Conservation (phyloP, 208 protist genomes). For the Wallacemonas collosoma region DNA sequence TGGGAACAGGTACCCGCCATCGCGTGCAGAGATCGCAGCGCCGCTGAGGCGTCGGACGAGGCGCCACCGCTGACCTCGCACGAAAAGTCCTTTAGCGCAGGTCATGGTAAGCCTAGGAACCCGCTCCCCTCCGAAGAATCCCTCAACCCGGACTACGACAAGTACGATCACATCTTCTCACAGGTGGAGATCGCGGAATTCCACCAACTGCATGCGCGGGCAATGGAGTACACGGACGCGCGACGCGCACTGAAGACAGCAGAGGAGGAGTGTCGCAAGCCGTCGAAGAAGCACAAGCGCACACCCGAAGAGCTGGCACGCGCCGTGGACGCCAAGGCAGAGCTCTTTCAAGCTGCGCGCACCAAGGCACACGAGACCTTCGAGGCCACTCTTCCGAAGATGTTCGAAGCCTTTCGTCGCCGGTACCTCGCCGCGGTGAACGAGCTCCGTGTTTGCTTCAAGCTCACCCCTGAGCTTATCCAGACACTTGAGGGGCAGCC, state of each 20-base stretch:
- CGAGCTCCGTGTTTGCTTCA: slow-evolving; percentile 7
- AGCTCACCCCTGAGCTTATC: background rate
- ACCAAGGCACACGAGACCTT: background rate
- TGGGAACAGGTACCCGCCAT: background rate
- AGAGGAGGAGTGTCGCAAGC: slow-evolving; percentile 18
- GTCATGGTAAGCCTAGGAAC: background rate
- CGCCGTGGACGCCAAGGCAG: background rate
- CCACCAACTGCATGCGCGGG: slow-evolving; percentile 5
- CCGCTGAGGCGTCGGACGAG: background rate
- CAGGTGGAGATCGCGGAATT: background rate
- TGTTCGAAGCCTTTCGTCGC: background rate
- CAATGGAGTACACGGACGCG: background rate
- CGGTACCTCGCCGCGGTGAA: background rate
- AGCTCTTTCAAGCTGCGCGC: background rate
- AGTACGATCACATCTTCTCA: slow-evolving; percentile 2
- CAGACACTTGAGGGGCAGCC: background rate
- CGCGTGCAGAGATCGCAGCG: background rate
- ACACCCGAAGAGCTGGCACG: slow-evolving; percentile 4
- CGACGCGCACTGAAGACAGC: background rate
- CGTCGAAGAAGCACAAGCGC: slow-evolving; percentile 8
- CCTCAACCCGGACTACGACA: background rate
- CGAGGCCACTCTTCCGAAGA: background rate
- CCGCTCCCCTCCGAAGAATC: slow-evolving; percentile 1
- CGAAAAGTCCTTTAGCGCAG: background rate
- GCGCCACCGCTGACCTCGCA: background rate